Base-by-base conservation (phyloP, 306 rosid species). In the Comarum palustre region DNA sequence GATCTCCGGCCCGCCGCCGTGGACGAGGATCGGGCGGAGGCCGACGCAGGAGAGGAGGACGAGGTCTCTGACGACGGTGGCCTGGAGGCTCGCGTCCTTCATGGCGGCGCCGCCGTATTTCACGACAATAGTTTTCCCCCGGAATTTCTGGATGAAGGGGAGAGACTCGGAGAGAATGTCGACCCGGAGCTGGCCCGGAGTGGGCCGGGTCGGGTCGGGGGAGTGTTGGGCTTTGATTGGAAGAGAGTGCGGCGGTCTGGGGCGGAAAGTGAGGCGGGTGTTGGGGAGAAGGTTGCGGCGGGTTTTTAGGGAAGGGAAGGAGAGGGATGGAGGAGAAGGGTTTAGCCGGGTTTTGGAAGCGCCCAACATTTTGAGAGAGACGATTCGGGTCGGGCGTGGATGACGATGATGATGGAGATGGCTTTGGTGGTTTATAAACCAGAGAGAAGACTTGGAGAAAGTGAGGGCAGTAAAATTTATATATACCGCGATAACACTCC, bases 41-140 rank as follows among this genome's bases (percentile, higher is more conserved):
- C 98, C 98, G 13, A 93, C 96, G 81, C 90, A 89, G 29, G 97
- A 79, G 66, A 93, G 94, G 20, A 91, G 96, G 50, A 93, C 98
- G 69, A 93, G 97, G 79, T 91, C 97, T 78, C 91, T 93, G 73
- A 93, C 90, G 47, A 93, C 97, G 16, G 90, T 87, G 43, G 94
- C 93, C 73, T 91, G 97, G 19, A 93, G 98, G 32, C 58, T 75
- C 69, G 77, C 78, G 31, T 97, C 88, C 57, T 93, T 91, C 98
- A 93, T 93, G 69, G 98, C 97, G 46, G 98, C 97, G 75, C 96
- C 98, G 0, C 98, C 97, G 57, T 93, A 93, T 80, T 91, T 93
- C 68, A 93, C 97, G 0, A 91, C 97, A 55, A 91, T 86, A n/a
- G 92, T 93, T 45, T 93, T 93, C 71, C 98, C 98, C 0, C 97